Percentiles rank a stretch among this genome's conserved stretches.
Conservation (phyloP, 2,329 filamentous ascomycete genomes). For the Cladobotryum protrusum region DNA sequence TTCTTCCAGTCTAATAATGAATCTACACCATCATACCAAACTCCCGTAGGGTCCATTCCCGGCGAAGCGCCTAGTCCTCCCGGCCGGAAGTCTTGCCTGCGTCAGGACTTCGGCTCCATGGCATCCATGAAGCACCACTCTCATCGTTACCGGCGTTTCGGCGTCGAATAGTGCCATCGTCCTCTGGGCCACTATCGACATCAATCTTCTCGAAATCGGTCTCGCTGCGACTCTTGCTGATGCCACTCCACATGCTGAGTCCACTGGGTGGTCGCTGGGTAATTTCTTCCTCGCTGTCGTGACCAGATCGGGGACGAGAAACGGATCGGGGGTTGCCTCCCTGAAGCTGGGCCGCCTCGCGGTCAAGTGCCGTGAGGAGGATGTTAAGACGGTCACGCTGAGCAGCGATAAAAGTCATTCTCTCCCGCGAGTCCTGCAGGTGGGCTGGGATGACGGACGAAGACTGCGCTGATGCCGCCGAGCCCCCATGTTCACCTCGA, state of each 20-base stretch:
- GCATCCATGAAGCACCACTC: constrained; percentile 38
- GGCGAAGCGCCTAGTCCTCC: constrained; percentile 27
- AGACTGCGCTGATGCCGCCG: constrained; percentile 27
- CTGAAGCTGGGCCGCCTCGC: constrained; percentile 62
- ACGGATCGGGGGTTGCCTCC: constrained; percentile 25
- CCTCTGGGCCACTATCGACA: constrained; percentile 59
- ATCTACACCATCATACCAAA: constrained; percentile 21
- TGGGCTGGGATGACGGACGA: constrained; percentile 64
- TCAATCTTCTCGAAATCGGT: constrained; percentile 87
- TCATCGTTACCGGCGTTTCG: constrained; percentile 21
- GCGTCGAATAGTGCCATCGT: constrained; percentile 34
- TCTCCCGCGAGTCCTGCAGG: constrained; percentile 57
- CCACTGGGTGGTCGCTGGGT: constrained; percentile 41
- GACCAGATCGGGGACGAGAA: constrained; percentile 16
- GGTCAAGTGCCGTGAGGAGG: constrained; percentile 71
- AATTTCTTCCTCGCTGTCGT: constrained; percentile 26
- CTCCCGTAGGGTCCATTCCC: constrained; percentile 20
- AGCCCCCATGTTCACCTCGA: constrained; percentile 18
- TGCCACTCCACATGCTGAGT: constrained; percentile 44
- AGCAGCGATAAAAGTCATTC: constrained; percentile 68
- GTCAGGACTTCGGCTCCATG: constrained; percentile 39
- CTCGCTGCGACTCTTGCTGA: constrained; percentile 80
- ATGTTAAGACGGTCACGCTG: constrained; percentile 73
- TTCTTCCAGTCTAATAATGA: background rate
- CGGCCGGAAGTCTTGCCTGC: constrained; percentile 33